These are phyloP conservation scores for Leccinum fibrillosum DNA, from an alignment of 768 basidiomycete species.

Conservation along the genomic window DNA sequence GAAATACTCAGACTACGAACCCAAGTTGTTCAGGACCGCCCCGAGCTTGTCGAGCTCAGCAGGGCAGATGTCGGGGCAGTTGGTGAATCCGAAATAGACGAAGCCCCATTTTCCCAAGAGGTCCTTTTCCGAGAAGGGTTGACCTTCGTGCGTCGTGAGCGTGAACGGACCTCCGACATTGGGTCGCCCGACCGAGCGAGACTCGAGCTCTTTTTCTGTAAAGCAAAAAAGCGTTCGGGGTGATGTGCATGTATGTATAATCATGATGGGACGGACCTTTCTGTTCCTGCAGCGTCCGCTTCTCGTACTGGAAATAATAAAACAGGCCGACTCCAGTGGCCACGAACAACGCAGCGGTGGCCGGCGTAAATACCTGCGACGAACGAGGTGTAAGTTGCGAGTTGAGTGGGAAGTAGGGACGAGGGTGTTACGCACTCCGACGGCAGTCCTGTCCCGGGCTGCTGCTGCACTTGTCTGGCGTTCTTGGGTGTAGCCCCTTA, in stretches of 20 bases:
- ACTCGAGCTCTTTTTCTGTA: constrained; percentile 70
- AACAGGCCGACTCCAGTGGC: constrained; percentile 77
- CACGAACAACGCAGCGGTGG: constrained; percentile 81
- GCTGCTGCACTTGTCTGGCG: constrained; percentile 22
- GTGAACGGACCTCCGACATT: constrained; percentile 90
- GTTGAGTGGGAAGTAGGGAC: background rate
- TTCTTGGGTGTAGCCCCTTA: constrained; percentile 16
- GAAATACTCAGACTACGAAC: constrained; percentile 39
- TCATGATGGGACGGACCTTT: constrained; percentile 50
- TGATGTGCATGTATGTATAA: background rate
- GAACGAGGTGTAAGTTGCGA: background rate
- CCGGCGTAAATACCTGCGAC: constrained; percentile 85
- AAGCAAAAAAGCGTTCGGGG: background rate
- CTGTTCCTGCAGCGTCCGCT: constrained; percentile 69
- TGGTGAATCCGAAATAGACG: constrained; percentile 98
- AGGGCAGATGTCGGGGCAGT: constrained; percentile 99
- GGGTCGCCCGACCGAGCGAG: constrained; percentile 77
- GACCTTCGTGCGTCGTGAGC: constrained; percentile 50
- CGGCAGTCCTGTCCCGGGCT: constrained; percentile 31
- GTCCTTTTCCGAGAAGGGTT: constrained; percentile 71
- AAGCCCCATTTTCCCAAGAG: constrained; percentile 89
- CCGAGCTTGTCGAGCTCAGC: constrained; percentile 97
- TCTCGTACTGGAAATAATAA: constrained; percentile 88
- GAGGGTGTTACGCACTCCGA: constrained; percentile 29
- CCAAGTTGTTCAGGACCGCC: constrained; percentile 64